phyloP scores from a whole-genome alignment of 495 filamentous ascomycete species.

The Penicillium manginii region DNA sequence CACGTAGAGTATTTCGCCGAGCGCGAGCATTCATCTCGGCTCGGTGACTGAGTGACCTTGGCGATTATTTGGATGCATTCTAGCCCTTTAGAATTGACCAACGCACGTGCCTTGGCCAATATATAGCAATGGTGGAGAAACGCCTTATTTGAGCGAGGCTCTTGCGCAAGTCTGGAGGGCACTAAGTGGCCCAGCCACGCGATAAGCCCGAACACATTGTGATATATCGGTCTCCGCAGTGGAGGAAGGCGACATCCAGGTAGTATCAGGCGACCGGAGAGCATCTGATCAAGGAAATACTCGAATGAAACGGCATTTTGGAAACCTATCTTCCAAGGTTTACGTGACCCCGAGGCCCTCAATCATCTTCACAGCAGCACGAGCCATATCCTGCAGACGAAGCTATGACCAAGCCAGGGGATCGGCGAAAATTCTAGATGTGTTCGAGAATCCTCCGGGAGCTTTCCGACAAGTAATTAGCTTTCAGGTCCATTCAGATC shows the following conservation, averaged over 20 bases:
- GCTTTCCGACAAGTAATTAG: constrained; percentile 5
- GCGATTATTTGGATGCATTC: constrained; percentile 19
- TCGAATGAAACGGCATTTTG: not conserved
- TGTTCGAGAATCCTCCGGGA: constrained; percentile 18
- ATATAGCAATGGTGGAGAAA: constrained; percentile 53
- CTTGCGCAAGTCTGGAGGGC: constrained; percentile 50
- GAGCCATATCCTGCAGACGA: constrained; percentile 8
- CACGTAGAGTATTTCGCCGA: constrained; percentile 13
- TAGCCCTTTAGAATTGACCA: constrained; percentile 28
- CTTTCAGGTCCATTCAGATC: constrained; percentile 14
- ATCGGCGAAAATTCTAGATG: constrained; percentile 20
- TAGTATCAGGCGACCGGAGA: not conserved
- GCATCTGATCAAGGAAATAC: not conserved
- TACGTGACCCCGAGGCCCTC: too few relatives aligned
- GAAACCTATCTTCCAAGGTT: too few relatives aligned
- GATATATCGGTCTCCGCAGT: constrained; percentile 15
- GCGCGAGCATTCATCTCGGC: constrained; percentile 10
- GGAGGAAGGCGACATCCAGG: constrained; percentile 5
- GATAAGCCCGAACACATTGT: constrained; percentile 15
- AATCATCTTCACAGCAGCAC: not conserved
- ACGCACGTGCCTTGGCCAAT: constrained; percentile 30
- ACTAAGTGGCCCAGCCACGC: constrained; percentile 8
- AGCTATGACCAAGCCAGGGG: constrained; percentile 21
- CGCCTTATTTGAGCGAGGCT: constrained; percentile 48
- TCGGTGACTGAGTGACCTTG: constrained; percentile 19